Conservation (phyloP, 2,329 filamentous ascomycete species). For the Monilinia laxa region DNA sequence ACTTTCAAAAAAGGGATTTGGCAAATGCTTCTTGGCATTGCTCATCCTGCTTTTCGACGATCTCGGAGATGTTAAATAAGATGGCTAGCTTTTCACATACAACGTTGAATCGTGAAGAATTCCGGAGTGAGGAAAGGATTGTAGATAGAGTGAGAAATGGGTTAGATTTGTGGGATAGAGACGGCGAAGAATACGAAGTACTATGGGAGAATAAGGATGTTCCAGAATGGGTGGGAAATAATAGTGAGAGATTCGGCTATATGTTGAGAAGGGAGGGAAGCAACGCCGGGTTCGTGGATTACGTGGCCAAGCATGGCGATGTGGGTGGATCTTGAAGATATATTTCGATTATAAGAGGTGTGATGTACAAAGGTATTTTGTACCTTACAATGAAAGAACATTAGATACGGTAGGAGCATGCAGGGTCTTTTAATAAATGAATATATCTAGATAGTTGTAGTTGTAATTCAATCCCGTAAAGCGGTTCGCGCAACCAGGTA, state of each 20-base stretch:
- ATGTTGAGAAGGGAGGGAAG: conserved; percentile 30
- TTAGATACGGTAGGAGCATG: background rate
- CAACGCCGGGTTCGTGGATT: conserved; percentile 32
- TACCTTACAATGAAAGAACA: background rate
- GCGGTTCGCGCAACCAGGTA: background rate
- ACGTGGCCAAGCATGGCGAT: conserved; percentile 32
- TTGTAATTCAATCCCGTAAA: background rate
- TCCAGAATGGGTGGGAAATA: conserved; percentile 42
- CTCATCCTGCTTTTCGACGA: conserved; percentile 45
- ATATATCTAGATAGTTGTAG: background rate
- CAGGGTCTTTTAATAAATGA: background rate
- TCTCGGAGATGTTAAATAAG: conserved; percentile 45
- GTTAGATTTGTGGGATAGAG: conserved; percentile 44
- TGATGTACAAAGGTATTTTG: background rate
- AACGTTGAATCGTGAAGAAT: conserved; percentile 43
- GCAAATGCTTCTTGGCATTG: conserved; percentile 49
- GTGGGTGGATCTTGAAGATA: background rate
- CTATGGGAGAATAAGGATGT: conserved; percentile 45
- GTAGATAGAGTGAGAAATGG: conserved; percentile 45
- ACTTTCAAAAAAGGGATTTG: conserved; percentile 39
- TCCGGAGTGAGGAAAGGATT: conserved; percentile 43
- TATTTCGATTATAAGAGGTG: background rate
- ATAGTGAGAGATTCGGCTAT: conserved; percentile 30
- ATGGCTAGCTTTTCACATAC: conserved; percentile 46
- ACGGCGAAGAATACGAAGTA: conserved; percentile 40